A percentile compares a stretch with the other conserved stretches of the same genome.
phyloP scores from a whole-genome alignment of 768 basidiomycete species.

The Pleurotus platypus region DNA sequence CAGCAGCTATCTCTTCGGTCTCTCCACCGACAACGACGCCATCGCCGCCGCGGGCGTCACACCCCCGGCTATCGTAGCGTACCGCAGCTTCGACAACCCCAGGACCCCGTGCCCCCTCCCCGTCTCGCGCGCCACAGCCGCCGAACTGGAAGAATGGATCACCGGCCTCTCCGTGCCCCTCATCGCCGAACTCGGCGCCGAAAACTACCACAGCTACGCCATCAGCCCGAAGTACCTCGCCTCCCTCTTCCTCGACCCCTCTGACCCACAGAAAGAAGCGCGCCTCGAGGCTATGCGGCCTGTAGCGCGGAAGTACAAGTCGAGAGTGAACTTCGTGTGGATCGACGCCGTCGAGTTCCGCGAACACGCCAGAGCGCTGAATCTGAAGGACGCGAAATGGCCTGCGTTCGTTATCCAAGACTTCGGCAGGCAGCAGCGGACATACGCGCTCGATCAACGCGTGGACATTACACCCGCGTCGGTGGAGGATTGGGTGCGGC shows the following conservation, averaged over 20 bases:
- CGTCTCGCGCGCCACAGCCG: constrained; percentile 45
- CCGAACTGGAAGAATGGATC: constrained; percentile 75
- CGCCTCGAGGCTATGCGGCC: constrained; percentile 68
- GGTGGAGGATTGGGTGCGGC: constrained; percentile 55
- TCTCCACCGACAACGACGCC: constrained; percentile 67
- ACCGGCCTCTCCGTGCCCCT: constrained; percentile 82
- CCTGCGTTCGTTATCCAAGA: constrained; percentile 94
- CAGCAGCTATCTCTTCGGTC: constrained; percentile 86
- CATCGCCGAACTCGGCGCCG: constrained; percentile 88
- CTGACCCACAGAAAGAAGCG: constrained; percentile 48
- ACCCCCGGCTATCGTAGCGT: constrained; percentile 84
- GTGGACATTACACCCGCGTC: constrained; percentile 54
- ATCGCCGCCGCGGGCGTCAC: constrained; percentile 70
- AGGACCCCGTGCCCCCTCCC: constrained; percentile 64
- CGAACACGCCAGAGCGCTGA: constrained; percentile 94
- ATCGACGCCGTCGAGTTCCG: constrained; percentile 84
- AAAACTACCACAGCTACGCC: constrained; percentile 89
- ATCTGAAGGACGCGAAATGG: constrained; percentile 83
- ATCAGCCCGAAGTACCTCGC: constrained; percentile 81
- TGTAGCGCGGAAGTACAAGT: constrained; percentile 76
- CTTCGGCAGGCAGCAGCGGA: constrained; percentile 66
- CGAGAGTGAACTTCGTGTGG: constrained; percentile 95
- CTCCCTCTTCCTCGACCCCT: constrained; percentile 90
- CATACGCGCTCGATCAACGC: constrained; percentile 80
- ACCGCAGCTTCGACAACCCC: constrained; percentile 91